Percentiles rank a stretch among this genome's conserved stretches.
phyloP scores from a whole-genome alignment of 768 basidiomycete species.

The Rhodocollybia butyracea region DNA sequence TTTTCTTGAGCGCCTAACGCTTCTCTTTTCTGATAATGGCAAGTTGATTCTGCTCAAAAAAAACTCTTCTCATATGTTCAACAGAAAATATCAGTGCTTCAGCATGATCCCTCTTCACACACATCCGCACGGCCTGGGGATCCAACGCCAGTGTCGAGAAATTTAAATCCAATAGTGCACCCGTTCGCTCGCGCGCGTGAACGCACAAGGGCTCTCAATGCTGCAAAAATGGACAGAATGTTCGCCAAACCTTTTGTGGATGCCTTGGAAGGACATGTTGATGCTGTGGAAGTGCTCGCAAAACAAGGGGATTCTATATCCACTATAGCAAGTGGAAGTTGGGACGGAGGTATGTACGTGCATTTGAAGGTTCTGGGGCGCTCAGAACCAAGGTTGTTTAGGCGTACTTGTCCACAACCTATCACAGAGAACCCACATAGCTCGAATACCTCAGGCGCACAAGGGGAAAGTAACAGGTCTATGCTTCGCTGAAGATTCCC shows the following conservation, averaged over 20 bases:
- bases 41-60: no score
- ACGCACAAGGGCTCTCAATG: slow-evolving; percentile 90
- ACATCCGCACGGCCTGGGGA: slow-evolving; percentile 76
- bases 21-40: no score
- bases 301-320: slow-evolving; percentile 71
- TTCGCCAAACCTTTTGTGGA: slow-evolving; percentile 97
- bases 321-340: slow-evolving; percentile 86
- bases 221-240: slow-evolving; percentile 94
- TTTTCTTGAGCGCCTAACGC: no score
- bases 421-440: slow-evolving; percentile 48
- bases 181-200: slow-evolving; percentile 93
- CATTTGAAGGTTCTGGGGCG: background rate
- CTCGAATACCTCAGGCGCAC: slow-evolving; percentile 68
- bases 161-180: slow-evolving; percentile 93
- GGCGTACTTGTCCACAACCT: slow-evolving; percentile 87
- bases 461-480: slow-evolving; percentile 84
- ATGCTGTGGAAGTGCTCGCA: slow-evolving; percentile 86
- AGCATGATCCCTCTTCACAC: slow-evolving; percentile 76
- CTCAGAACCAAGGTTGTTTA: slow-evolving; percentile 22
- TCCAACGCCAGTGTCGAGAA: slow-evolving; percentile 84
- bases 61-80: background rate
- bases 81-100: slow-evolving; percentile 84
- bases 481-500: slow-evolving; percentile 62
- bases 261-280: slow-evolving; percentile 87
- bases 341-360: slow-evolving; percentile 82